Conservation (phyloP, 1,139 yeast species). For the Meyerozyma smithsonii region DNA sequence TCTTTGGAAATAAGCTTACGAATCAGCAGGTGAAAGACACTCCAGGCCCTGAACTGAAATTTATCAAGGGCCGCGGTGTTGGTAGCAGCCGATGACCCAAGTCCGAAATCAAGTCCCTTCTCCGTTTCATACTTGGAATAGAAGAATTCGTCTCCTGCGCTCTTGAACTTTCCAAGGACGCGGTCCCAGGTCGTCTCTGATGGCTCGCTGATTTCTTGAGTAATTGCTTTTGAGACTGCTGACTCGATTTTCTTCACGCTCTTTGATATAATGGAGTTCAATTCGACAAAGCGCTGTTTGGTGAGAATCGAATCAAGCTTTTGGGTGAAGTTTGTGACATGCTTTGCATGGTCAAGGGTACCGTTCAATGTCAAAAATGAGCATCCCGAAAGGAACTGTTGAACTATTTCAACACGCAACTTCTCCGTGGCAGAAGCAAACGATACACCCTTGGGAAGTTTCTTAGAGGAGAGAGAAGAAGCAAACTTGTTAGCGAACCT, state of each 20-base stretch:
- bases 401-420: slow-evolving; percentile 11
- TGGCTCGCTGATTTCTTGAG: slow-evolving; percentile 39
- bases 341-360: slow-evolving; percentile 13
- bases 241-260: slow-evolving; percentile 35
- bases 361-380: slow-evolving; percentile 22
- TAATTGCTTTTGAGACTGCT: slow-evolving; percentile 35
- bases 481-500: slow-evolving; percentile 9
- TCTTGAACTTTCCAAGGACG: slow-evolving; percentile 44
- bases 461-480: slow-evolving; percentile 8
- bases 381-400: slow-evolving; percentile 13
- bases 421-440: neutral
- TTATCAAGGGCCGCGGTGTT: slow-evolving; percentile 38
- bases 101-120: slow-evolving; percentile 50
- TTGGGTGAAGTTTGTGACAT: slow-evolving; percentile 14
- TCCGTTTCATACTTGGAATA: slow-evolving; percentile 12
- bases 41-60: slow-evolving; percentile 62
- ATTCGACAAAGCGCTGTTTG: slow-evolving; percentile 44
- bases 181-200: slow-evolving; percentile 58
- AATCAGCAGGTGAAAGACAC: slow-evolving; percentile 50
- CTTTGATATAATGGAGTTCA: slow-evolving; percentile 32
- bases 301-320: slow-evolving; percentile 22
- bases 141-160: slow-evolving; percentile 24
- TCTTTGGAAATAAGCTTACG: slow-evolving; percentile 60
- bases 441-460: slow-evolving; percentile 7
- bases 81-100: slow-evolving; percentile 48